A percentile compares a stretch with the other conserved stretches of the same genome.
These are phyloP conservation scores for Paramyrothecium sp. DNA, from an alignment of 2,329 filamentous ascomycete species.

Conservation along the genomic window DNA sequence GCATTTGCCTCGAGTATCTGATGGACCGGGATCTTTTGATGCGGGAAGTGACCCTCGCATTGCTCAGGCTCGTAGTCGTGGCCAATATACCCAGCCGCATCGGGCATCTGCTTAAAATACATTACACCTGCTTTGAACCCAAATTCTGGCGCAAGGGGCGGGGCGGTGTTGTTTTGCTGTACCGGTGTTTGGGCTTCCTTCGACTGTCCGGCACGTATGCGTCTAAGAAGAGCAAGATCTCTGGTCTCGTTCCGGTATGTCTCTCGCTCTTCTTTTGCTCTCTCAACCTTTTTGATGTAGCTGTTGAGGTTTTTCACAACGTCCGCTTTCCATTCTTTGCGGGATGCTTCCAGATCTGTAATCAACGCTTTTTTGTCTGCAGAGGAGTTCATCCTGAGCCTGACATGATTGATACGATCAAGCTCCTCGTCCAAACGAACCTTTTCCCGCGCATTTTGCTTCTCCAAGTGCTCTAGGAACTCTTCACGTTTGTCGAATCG, in stretches of 20 bases:
- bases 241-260: neutral
- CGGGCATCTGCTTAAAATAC: neutral
- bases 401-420: neutral
- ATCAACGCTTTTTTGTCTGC: neutral
- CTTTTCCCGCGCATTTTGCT: neutral
- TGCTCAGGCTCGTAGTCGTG: neutral
- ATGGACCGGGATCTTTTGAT: neutral
- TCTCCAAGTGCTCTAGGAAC: neutral
- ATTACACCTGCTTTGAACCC: neutral
- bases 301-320: neutral
- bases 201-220: neutral
- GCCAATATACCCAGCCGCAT: neutral
- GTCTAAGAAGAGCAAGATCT: neutral
- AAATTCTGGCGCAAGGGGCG: neutral
- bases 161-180: neutral
- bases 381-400: neutral
- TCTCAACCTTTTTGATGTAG: neutral
- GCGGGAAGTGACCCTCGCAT: neutral
- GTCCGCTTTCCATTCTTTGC: neutral
- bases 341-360: neutral
- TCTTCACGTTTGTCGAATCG: neutral
- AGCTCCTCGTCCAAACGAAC: neutral
- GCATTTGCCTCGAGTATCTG: neutral
- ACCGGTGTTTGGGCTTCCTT: neutral
- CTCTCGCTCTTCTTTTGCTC: neutral